Base-by-base conservation (phyloP, 2,329 filamentous ascomycete species). In the Ceratocystis eucalypticola region DNA sequence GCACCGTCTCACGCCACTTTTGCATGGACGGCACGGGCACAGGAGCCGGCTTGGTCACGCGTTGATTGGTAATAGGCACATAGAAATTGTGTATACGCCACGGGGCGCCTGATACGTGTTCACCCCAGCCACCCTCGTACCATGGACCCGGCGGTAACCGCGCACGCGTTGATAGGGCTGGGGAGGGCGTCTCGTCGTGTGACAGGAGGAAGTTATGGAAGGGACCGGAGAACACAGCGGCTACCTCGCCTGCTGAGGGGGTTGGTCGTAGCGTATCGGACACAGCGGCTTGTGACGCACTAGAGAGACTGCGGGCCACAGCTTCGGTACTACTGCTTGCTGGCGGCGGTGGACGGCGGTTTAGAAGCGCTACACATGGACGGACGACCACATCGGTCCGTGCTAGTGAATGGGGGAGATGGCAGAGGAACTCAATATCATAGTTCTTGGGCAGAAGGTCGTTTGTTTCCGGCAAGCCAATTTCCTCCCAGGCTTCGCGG, bases 61-160 rank as follows among this genome's bases (percentile, higher is more conserved):
- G 82, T 76, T 89, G 86, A 71, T 87, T 83, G 65, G 82, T 82
- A 45, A 92, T 84, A 1, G 90, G 92, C 30, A 96, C 91, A 77
- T 89, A 88, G 77, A 96, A 97, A 76, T 93, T 92, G 76, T 96
- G 93, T 80, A 96, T 81, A 71, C 81, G 77, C 93, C 92, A 97
- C n/a, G 82, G 82, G 64, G 80, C 79, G 69, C 88, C 84, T 74
- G 94, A 85, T 5, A 28, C 25, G 86, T 87, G 96, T 69, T 85
- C 79, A 65, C 86, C 84, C 93, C 93, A 96, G 37, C 77, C 78
- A 7, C 93, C 93, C 67, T 87, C 81, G 78, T 97, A 96, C 92
- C 92, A 97, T 66, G 84, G 80, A 0, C 84, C 84, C 45, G 74
- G 78, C 65, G 75, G 82, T 8, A 33, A 25, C 25, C 25, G 53